These are phyloP conservation scores for Sporothrix mexicana DNA, from an alignment of 2,329 filamentous ascomycete genomes.

Conservation along the genomic window DNA sequence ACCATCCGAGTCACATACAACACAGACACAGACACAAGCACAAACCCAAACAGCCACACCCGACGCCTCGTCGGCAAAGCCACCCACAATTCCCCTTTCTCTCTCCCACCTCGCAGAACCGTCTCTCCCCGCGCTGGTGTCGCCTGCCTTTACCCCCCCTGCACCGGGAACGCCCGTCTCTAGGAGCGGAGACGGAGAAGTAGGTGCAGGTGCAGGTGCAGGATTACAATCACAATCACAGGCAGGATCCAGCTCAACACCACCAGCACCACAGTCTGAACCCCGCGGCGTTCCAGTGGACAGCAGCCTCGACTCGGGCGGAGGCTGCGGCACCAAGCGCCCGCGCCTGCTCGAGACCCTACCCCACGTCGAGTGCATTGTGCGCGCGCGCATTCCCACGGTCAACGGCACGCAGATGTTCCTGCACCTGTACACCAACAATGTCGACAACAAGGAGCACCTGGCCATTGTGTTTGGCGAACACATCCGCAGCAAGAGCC, in stretches of 20 bases:
- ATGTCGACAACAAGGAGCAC: constrained; percentile 93
- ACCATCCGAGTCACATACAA: neutral
- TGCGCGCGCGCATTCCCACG: constrained; percentile 92
- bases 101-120: constrained; percentile 11
- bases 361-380: constrained; percentile 88
- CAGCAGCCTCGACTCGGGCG: constrained; percentile 62
- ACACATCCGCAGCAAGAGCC: constrained; percentile 73
- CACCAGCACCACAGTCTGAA: constrained; percentile 33
- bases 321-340: constrained; percentile 63
- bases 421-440: constrained; percentile 91
- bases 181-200: neutral
- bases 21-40: neutral
- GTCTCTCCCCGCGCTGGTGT: constrained; percentile 25
- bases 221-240: no score
- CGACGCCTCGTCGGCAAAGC: no score
- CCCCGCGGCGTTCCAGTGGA: constrained; percentile 65
- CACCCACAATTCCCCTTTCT: no score
- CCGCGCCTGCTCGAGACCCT: constrained; percentile 76
- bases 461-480: constrained; percentile 95
- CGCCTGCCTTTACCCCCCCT: constrained; percentile 26
- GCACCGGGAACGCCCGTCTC: neutral
- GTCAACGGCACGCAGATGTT: constrained; percentile 95
- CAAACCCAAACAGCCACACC: neutral
- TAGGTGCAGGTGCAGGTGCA: neutral
- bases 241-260: neutral